These are phyloP conservation scores for Panus rudis DNA, from an alignment of 768 basidiomycete species.

Conservation along the genomic window DNA sequence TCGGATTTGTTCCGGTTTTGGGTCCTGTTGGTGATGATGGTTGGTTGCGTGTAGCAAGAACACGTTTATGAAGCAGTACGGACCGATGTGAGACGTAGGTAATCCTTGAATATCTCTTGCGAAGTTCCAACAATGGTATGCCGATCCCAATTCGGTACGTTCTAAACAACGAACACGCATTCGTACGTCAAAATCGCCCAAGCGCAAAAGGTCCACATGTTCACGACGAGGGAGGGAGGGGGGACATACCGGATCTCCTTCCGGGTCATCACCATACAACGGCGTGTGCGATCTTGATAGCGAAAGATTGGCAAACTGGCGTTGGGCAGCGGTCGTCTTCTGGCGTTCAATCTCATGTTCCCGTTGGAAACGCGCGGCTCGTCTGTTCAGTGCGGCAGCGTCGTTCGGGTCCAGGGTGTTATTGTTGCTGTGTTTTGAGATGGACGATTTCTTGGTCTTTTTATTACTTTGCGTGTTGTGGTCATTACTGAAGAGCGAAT, in stretches of 20 bases:
- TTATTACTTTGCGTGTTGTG: constrained; percentile 34
- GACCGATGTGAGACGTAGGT: constrained; percentile 88
- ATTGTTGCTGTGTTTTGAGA: constrained; percentile 19
- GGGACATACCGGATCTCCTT: constrained; percentile 60
- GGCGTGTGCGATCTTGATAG: neutral
- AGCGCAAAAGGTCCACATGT: neutral
- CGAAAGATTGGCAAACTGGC: constrained; percentile 7
- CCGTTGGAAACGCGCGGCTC: constrained; percentile 85
- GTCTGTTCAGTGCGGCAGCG: constrained; percentile 59
- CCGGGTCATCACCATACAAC: constrained; percentile 54
- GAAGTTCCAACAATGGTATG: constrained; percentile 93
- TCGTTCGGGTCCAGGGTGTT: constrained; percentile 50
- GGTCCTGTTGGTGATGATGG: constrained; percentile 54
- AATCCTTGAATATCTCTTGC: constrained; percentile 89
- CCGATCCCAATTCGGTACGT: constrained; percentile 94
- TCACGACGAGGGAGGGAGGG: neutral
- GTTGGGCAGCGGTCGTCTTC: constrained; percentile 42
- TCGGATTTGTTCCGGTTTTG: constrained; percentile 89
- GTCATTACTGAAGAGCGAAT: constrained; percentile 29
- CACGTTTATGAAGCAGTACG: constrained; percentile 15
- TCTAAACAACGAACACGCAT: constrained; percentile 41
- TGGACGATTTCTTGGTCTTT: constrained; percentile 53
- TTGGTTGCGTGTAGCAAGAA: neutral
- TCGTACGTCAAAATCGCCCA: too few species aligned
- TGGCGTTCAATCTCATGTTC: constrained; percentile 84